Percentiles rank a stretch among this genome's conserved stretches.
These are phyloP conservation scores for Backusella liffmaniae DNA, from an alignment of 192 early-diverging fungal genomes.

Conservation along the genomic window DNA sequence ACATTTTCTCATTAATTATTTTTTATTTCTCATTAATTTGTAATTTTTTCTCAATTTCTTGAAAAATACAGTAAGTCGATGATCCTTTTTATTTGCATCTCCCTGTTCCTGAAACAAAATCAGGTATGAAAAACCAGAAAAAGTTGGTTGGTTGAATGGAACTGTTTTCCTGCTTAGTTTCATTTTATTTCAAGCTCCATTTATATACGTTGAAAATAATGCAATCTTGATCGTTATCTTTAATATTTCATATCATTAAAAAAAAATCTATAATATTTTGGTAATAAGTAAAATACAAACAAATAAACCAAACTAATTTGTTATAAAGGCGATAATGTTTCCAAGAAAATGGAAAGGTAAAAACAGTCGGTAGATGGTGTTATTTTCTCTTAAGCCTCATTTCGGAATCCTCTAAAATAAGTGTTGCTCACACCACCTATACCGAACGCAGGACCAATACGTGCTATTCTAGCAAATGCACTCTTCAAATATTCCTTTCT, in stretches of 20 bases:
- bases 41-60: no score
- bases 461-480: conserved; percentile 39
- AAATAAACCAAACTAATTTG: neutral
- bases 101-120: neutral
- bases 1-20: no score
- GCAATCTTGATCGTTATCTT: neutral
- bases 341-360: neutral
- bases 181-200: neutral
- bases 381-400: neutral
- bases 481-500: conserved; percentile 37
- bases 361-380: neutral
- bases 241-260: neutral
- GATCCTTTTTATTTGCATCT: neutral
- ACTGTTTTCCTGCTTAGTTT: neutral
- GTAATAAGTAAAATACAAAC: neutral
- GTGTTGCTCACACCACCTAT: conserved; percentile 44
- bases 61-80: no score
- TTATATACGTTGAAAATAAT: neutral
- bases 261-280: neutral
- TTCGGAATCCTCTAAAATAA: conserved; percentile 21
- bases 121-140: neutral
- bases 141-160: neutral
- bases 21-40: no score
- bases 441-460: conserved; percentile 48
- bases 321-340: neutral